Conservation (phyloP, 768 basidiomycete genomes). For the Lentinula boryana region DNA sequence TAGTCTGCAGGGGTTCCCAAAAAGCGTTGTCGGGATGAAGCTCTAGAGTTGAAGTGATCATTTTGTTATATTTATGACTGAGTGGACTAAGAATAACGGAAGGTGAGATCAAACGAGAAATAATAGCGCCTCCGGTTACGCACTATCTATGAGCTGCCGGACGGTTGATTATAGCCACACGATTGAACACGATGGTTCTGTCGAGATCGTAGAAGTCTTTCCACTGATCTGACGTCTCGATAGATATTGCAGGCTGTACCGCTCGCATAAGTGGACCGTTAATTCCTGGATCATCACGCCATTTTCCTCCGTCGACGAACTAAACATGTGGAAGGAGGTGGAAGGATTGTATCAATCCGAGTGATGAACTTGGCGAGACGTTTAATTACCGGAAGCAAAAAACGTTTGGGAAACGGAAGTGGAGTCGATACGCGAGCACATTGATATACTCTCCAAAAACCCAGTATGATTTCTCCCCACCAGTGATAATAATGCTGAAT, state of each 20-base stretch:
- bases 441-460: conserved; percentile 34
- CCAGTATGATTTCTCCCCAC: conserved; percentile 42
- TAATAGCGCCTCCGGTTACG: conserved; percentile 4
- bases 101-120: not conserved
- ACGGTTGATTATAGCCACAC: conserved; percentile 56
- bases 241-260: conserved; percentile 52
- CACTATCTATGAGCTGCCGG: conserved; percentile 50
- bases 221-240: conserved; percentile 61
- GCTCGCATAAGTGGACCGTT: conserved; percentile 60
- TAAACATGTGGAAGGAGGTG: not conserved
- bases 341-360: not conserved
- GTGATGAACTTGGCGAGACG: not conserved
- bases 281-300: conserved; percentile 59
- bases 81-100: conserved; percentile 21
- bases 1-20: conserved; percentile 28
- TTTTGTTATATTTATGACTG: conserved; percentile 25
- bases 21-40: conserved; percentile 21
- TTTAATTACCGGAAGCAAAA: conserved; percentile 27
- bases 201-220: conserved; percentile 40
- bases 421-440: conserved; percentile 11
- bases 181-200: conserved; percentile 54
- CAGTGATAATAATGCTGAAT: conserved; percentile 39
- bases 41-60: conserved; percentile 27
- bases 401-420: conserved; percentile 21
- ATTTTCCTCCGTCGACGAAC: conserved; percentile 26